These are phyloP conservation scores for Parmales sp. DNA, from an alignment of 108 stramenopile species.

Conservation along the genomic window DNA sequence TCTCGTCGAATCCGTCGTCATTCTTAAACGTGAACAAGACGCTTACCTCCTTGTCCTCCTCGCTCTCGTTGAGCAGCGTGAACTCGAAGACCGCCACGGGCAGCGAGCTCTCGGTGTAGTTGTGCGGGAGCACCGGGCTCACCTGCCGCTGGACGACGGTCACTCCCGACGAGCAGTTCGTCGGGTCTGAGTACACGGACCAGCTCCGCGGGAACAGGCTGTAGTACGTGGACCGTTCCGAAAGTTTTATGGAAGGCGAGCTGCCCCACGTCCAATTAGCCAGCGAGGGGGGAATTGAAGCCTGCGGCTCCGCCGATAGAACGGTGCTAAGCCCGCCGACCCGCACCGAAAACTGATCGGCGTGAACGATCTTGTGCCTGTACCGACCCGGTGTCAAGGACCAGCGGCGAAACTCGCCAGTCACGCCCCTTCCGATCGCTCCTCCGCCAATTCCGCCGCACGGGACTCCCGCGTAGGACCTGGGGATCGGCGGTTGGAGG, in stretches of 20 bases:
- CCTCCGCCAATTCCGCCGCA: slow-evolving; percentile 28
- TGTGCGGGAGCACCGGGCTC: slow-evolving; percentile 21
- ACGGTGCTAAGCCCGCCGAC: slow-evolving; percentile 1
- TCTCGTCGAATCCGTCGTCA: slow-evolving; percentile 8
- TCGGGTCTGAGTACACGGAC: slow-evolving; percentile 22
- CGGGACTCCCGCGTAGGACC: slow-evolving; percentile 27
- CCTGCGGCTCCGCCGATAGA: not conserved
- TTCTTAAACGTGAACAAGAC: slow-evolving; percentile 29
- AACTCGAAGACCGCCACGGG: slow-evolving; percentile 20
- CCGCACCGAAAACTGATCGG: slow-evolving; percentile 12
- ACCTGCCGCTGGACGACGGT: slow-evolving; percentile 7
- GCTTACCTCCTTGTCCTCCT: slow-evolving; percentile 14
- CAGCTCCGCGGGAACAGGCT: slow-evolving; percentile 24
- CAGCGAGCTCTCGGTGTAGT: slow-evolving; percentile 24
- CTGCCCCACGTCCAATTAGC: slow-evolving; percentile 3
- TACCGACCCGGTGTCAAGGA: slow-evolving; percentile 24
- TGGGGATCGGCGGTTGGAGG: slow-evolving; percentile 20
- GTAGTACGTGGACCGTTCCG: slow-evolving; percentile 12
- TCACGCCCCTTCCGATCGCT: slow-evolving; percentile 24
- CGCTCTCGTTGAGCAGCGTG: slow-evolving; percentile 7
- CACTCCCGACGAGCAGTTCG: slow-evolving; percentile 4
- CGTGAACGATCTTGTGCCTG: slow-evolving; percentile 12
- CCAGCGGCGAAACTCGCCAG: slow-evolving; percentile 32
- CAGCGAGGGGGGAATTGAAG: too few species aligned
- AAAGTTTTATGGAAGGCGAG: not conserved